Evolutionary conservation across 108 stramenopile species (phyloP), one percentile per base, ranked within the genome.

Genomic region (Cyclotella choctawhatcheeana): DNA sequence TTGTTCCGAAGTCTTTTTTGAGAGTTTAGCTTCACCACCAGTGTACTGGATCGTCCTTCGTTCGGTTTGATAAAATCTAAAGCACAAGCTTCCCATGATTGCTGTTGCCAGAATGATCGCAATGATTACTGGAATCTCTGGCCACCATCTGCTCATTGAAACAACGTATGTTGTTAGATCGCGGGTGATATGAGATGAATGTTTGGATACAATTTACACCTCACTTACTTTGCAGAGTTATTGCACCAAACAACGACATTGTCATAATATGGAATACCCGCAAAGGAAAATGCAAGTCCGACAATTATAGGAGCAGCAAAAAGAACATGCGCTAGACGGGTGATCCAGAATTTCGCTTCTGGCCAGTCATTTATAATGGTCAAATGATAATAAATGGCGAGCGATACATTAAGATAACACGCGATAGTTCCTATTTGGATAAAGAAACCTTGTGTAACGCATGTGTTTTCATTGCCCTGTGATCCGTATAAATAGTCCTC

Each of bases 361-460:
- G 43, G 43, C 58, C 72, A 73, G 18, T 48, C 63, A 5, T 37
- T 3, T 22, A 64, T 64, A n/a, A 73, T 55, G 2, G 45, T 55
- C 5, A 73, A 27, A 25, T 63, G n/a, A 20, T 73, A 73, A 52
- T 73, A 73, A 6, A 73, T 2, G 14, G 71, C 27, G 4, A 71
- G 27, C 21, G 60, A 62, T 13, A 71, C 71, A 35, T 45, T 45
- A 5, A 62, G 18, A 33, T 32, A 44, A 20, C 35, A 21, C 14
- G 51, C 35, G 20, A 61, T 62, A 6, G 71, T 65, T 13, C 71
- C 64, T 8, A 82, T 35, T 63, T 82, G 81, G 37, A 82, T 76
- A 56, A 82, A 82, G 54, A 77, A 82, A 8, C 70, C 82, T 64
- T 82, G 82, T 16, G 76, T 71, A 13, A 52, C 73, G 58, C 82